phyloP scores from a whole-genome alignment of 1,284 basidiomycete species.

The Malassezia arunalokei region DNA sequence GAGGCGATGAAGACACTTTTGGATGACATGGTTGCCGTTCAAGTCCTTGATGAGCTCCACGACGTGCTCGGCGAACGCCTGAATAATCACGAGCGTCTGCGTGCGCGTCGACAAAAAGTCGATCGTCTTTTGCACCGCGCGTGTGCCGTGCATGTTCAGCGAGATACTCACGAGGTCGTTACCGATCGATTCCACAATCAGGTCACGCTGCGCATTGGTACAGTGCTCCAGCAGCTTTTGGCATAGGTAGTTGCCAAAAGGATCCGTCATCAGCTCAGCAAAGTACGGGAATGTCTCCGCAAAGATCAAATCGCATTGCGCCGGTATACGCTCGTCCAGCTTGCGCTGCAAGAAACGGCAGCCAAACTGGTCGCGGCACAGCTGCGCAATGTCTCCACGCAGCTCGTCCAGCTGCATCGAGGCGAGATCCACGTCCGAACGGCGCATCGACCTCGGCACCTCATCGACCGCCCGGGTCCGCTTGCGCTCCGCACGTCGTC shows the following conservation, averaged over 20 bases:
- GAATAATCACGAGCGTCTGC: conserved; percentile 94
- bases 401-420: conserved; percentile 90
- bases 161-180: conserved; percentile 95
- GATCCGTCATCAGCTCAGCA: conserved; percentile 97
- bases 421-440: conserved; percentile 48
- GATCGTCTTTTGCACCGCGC: conserved; percentile 99
- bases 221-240: conserved; percentile 96
- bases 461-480: neutral
- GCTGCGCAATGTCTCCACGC: conserved; percentile 72
- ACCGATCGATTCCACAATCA: conserved; percentile 93
- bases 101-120: conserved; percentile 61
- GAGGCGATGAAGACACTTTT: conserved; percentile 97
- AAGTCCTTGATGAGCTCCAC: conserved; percentile 99
- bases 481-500: neutral
- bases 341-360: conserved; percentile 99
- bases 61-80: conserved; percentile 90
- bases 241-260: conserved; percentile 98
- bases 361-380: conserved; percentile 98
- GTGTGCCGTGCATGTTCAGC: conserved; percentile 98
- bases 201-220: conserved; percentile 91
- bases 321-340: conserved; percentile 78
- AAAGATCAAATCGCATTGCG: conserved; percentile 87
- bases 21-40: conserved; percentile 98
- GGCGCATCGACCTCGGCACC: neutral
- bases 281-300: conserved; percentile 95